phyloP scores from a whole-genome alignment of 345 rosid genomes.

The Populus deltoides region DNA sequence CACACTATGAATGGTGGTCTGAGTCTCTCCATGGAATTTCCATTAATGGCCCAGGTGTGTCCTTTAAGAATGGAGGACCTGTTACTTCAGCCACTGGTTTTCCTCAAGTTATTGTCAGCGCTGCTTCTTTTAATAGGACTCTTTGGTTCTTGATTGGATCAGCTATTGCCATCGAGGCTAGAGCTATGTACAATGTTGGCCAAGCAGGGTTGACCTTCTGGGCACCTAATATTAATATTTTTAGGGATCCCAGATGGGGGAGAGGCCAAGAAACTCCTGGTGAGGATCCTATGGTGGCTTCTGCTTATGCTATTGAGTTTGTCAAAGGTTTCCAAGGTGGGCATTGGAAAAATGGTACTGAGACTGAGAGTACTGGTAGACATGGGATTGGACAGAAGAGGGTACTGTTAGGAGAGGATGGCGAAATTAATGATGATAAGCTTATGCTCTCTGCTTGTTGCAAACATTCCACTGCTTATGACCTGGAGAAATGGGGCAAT shows the following conservation, averaged over 20 bases:
- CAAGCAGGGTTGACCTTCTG: slow-evolving; percentile 90
- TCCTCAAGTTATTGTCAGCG: slow-evolving; percentile 74
- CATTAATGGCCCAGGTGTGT: slow-evolving; percentile 78
- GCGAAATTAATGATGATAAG: slow-evolving; percentile 30
- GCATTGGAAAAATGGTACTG: slow-evolving; percentile 20
- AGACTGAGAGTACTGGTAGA: slow-evolving; percentile 1
- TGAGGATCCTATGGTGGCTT: slow-evolving; percentile 80
- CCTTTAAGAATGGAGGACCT: slow-evolving; percentile 49
- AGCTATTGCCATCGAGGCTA: slow-evolving; percentile 64
- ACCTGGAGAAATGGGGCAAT: slow-evolving; percentile 75
- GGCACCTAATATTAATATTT: slow-evolving; percentile 89
- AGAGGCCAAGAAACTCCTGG: slow-evolving; percentile 97
- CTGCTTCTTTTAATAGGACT: slow-evolving; percentile 71
- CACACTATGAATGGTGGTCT: slow-evolving; percentile 92
- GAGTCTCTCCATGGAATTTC: slow-evolving; percentile 92
- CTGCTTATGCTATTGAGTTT: slow-evolving; percentile 67
- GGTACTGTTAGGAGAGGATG: slow-evolving; percentile 23
- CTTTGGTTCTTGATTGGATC: slow-evolving; percentile 76
- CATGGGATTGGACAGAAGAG: slow-evolving; percentile 26
- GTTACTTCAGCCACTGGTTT: slow-evolving; percentile 68
- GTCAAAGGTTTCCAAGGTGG: slow-evolving; percentile 74
- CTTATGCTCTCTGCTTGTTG: slow-evolving; percentile 95
- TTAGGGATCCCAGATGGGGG: slow-evolving; percentile 96
- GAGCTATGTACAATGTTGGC: slow-evolving; percentile 81
- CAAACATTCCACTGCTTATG: slow-evolving; percentile 90